Evolutionary conservation across 1,284 basidiomycete species (phyloP), one percentile per base, ranked within the genome.

Genomic region (Microbotryomycetes sp.): DNA sequence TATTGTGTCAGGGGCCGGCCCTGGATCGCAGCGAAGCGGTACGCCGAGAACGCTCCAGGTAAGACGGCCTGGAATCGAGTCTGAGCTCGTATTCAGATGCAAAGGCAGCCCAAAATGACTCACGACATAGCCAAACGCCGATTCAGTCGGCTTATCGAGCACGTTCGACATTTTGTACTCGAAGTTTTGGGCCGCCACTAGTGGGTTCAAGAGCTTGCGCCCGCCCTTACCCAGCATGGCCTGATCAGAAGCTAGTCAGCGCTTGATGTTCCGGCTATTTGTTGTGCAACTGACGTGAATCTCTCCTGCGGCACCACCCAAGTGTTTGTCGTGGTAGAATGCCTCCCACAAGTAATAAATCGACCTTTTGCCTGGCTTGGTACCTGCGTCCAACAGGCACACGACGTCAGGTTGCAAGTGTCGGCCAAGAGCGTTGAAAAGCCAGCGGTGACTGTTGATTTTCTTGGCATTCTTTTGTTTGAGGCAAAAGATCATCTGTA

Each of bases 381-480:
- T 98, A 70, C 92, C 92, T 2, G 91, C 92, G 74, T 94, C 91
- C 63, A 96, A 83, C 45, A 96, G 81, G 57, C 94, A 88, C 75
- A 91, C 93, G 46, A 87, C 85, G 71, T 94, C 89, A 6, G 91
- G 91, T 82, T 92, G 79, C 54, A 96, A 77, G 71, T 89, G 88
- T 66, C 81, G 83, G 0, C 91, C 93, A 57, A 98, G 86, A 6
- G 91, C 94, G 72, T 97, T 97, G 81, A 98, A 98, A 30, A 98
- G 81, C 94, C 94, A 98, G 54, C 94, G 85, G 67, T 81, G 80
- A 46, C 88, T 91, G 76, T 78, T 96, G 78, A 96, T 94, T 80
- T 96, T 96, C 81, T 96, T 96, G 73, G 91, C 87, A 76, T 97
- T 97, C 79, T 96, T 91, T 35, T 91, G 91, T 78, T 97, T 97